phyloP scores from a whole-genome alignment of 2,329 filamentous ascomycete species.

The Trichophyton verrucosum region DNA sequence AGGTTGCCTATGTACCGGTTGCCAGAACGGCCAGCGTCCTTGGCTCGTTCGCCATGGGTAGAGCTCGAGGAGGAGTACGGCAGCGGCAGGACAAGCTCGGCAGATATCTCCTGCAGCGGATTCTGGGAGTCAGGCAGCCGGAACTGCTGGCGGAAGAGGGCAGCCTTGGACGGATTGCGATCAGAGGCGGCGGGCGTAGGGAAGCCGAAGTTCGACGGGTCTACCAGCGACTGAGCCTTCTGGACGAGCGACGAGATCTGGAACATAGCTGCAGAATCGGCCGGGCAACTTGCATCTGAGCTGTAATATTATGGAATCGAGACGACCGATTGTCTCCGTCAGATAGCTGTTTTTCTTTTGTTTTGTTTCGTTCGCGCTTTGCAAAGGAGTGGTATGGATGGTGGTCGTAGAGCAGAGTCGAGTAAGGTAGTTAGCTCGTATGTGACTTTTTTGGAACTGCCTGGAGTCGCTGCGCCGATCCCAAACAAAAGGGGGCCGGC shows the following conservation, averaged over 20 bases:
- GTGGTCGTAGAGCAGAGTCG: no score
- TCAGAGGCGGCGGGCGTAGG: conserved; percentile 61
- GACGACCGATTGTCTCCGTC: not conserved
- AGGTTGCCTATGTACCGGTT: conserved; percentile 88
- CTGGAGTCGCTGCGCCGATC: not conserved
- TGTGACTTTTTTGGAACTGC: no score
- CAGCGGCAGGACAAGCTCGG: conserved; percentile 78
- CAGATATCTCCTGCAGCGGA: conserved; percentile 89
- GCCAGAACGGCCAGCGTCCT: conserved; percentile 49
- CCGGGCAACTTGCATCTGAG: not conserved
- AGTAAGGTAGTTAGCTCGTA: no score
- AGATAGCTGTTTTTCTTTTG: not conserved
- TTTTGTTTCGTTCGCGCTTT: not conserved
- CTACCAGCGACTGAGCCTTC: conserved; percentile 90
- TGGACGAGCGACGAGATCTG: conserved; percentile 73
- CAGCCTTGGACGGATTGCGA: conserved; percentile 75
- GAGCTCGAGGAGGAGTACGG: conserved; percentile 40
- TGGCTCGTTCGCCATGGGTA: conserved; percentile 50
- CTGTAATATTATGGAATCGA: no score
- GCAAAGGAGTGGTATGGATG: no score
- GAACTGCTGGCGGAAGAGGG: conserved; percentile 92
- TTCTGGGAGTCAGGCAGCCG: conserved; percentile 85
- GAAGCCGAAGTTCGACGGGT: conserved; percentile 68
- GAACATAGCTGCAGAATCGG: conserved; percentile 36
- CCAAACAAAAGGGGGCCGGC: not conserved